A percentile compares a stretch with the other conserved stretches of the same genome.
These are phyloP conservation scores for Linum tenue DNA, from an alignment of 345 rosid genomes.

Conservation along the genomic window DNA sequence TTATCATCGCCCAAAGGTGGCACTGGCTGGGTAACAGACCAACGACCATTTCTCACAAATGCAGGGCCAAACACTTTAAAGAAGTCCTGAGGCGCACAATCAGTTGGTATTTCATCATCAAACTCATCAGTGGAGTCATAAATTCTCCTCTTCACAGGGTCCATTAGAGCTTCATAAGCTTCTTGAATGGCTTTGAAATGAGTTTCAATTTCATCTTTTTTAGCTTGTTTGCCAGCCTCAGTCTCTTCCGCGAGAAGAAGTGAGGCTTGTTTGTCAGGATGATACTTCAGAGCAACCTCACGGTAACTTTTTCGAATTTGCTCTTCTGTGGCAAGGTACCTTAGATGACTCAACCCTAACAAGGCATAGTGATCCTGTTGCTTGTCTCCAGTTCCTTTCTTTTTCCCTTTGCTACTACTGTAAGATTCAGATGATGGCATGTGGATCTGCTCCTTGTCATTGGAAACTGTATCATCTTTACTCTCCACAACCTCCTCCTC, in stretches of 20 bases:
- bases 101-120: conserved; percentile 90
- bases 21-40: conserved; percentile 78
- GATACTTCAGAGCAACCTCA: conserved; percentile 88
- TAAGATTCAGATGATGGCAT: conserved; percentile 69
- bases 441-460: conserved; percentile 51
- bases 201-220: conserved; percentile 85
- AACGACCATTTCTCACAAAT: conserved; percentile 89
- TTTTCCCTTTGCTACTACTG: conserved; percentile 78
- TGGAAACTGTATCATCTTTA: conserved; percentile 45
- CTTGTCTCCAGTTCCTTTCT: conserved; percentile 50
- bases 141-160: conserved; percentile 80
- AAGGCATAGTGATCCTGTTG: conserved; percentile 94
- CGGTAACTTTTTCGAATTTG: conserved; percentile 87
- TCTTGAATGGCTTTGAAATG: conserved; percentile 86
- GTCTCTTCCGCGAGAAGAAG: conserved; percentile 81
- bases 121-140: conserved; percentile 95
- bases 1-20: conserved; percentile 71
- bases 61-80: conserved; percentile 97
- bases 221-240: conserved; percentile 84
- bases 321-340: conserved; percentile 98
- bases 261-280: conserved; percentile 88
- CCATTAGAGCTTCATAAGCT: conserved; percentile 85
- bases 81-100: conserved; percentile 81
- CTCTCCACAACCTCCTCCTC: conserved; percentile 39
- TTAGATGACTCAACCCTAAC: conserved; percentile 78